These are phyloP conservation scores for Botrytis fragariae DNA, from an alignment of 2,329 filamentous ascomycete genomes.

Conservation along the genomic window DNA sequence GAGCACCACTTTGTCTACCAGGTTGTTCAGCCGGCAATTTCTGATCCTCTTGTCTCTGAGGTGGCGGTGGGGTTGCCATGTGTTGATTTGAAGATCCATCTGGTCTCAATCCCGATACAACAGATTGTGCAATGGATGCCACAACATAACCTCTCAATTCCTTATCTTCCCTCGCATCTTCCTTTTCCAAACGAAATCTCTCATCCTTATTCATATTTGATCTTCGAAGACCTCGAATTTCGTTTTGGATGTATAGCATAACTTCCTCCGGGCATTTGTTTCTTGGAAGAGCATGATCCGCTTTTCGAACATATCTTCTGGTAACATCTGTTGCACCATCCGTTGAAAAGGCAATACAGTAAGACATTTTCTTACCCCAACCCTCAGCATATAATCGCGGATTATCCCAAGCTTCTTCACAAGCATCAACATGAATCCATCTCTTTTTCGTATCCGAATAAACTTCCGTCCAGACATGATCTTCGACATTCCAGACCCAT, in stretches of 20 bases:
- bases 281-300: slow-evolving; percentile 69
- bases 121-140: slow-evolving; percentile 68
- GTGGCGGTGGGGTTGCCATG: slow-evolving; percentile 21
- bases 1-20: slow-evolving; percentile 49
- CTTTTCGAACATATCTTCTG: slow-evolving; percentile 67
- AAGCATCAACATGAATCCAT: slow-evolving; percentile 96
- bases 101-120: slow-evolving; percentile 41
- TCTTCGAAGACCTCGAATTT: slow-evolving; percentile 82
- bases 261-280: slow-evolving; percentile 84
- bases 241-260: slow-evolving; percentile 84
- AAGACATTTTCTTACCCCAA: slow-evolving; percentile 95
- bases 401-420: slow-evolving; percentile 94
- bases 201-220: slow-evolving; percentile 83
- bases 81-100: slow-evolving; percentile 25
- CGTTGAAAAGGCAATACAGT: slow-evolving; percentile 94
- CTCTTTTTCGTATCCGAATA: slow-evolving; percentile 91
- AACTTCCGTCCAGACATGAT: slow-evolving; percentile 96
- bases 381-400: slow-evolving; percentile 89
- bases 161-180: slow-evolving; percentile 71
- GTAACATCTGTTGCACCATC: slow-evolving; percentile 73
- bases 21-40: slow-evolving; percentile 61
- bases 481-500: slow-evolving; percentile 98
- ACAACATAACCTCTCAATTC: slow-evolving; percentile 75
- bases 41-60: slow-evolving; percentile 48
- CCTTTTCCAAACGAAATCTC: slow-evolving; percentile 75